Evolutionary conservation across 1,284 basidiomycete species (phyloP), one percentile per base, ranked within the genome.

Genomic region (Fomes fomentarius): DNA sequence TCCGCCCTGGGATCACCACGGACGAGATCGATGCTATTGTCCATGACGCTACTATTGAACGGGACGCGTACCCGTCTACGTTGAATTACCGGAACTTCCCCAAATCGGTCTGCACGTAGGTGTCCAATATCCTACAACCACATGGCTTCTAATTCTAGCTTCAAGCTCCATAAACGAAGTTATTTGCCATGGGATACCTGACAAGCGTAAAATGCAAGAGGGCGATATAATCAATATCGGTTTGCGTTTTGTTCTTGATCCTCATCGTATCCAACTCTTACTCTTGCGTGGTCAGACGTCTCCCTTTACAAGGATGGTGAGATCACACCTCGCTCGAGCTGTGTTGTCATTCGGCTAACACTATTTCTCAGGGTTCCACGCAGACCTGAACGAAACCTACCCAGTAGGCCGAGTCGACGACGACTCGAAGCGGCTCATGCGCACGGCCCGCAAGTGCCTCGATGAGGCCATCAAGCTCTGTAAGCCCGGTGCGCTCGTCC

Each of bases 31-130:
- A 99, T 73, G 87, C 87, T 62, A 88, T 98, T 63, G 94, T 97
- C n/a, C 96, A 99, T 74, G 84, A 93, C 60, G 97, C 92, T 17
- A 91, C 84, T 61, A 89, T 99, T 63, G 91, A 96, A 74, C 82
- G 96, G 50, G 87, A 94, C 65, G 87, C 93, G 41, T 99, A 99
- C 73, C 97, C 97, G 3, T 94, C 91, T 31, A 93, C 97, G 33
- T 78, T 99, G 50, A 95, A 95, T 69, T 99, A 99, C 74, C 85
- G 91, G 60, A 81, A 84, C 47, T 99, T 91, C 71, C 96, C 96
- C 24, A 98, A 98, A 78, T 97, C 94, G 40, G 86, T 98, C 43
- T 99, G 97, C 88, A 96, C 91, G 86, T 92, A n/a, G n/a, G n/a
- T n/a, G n/a, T n/a, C n/a, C n/a, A n/a, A n/a, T n/a, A n/a, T n/a